Conservation (phyloP, 495 filamentous ascomycete species). For the Tuber microsphaerosporum region DNA sequence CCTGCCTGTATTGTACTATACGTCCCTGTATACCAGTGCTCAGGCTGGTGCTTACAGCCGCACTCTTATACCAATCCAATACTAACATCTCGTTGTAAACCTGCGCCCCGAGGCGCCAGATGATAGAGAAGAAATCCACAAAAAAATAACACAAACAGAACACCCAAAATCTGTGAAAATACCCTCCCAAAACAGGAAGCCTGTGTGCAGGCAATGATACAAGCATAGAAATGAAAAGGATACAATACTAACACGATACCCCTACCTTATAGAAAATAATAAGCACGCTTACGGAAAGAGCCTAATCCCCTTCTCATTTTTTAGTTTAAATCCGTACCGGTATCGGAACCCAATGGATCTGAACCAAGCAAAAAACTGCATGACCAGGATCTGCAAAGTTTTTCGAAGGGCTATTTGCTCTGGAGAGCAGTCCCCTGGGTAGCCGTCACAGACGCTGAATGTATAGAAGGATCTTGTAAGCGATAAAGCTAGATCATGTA, state of each 20-base stretch:
- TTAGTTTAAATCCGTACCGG: conserved; percentile 23
- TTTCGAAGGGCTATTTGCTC: conserved; percentile 16
- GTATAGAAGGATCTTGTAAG: conserved; percentile 7
- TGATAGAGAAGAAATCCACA: not conserved
- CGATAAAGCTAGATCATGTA: not conserved
- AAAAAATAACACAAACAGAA: not conserved
- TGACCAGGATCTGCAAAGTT: conserved; percentile 12
- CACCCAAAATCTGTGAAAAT: not conserved
- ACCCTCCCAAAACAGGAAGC: not conserved
- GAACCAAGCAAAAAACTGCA: conserved; percentile 19
- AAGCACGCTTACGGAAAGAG: conserved; percentile 9
- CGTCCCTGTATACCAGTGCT: not conserved
- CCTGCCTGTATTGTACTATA: not conserved
- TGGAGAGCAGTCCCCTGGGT: conserved; percentile 10
- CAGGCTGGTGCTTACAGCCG: not conserved
- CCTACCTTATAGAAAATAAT: not conserved
- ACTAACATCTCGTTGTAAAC: not conserved
- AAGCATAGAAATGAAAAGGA: conserved; percentile 8
- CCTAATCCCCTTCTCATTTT: conserved; percentile 7
- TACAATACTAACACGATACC: conserved; percentile 4
- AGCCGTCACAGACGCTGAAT: conserved; percentile 22
- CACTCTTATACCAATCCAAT: not conserved
- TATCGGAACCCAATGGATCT: conserved; percentile 25
- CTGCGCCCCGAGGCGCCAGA: not conserved
- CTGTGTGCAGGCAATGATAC: not conserved